Percentiles rank a stretch among this genome's conserved stretches.
Evolutionary conservation across 139 green algal species (phyloP).

Genomic region (Edaphochlamys debaryana): DNA sequence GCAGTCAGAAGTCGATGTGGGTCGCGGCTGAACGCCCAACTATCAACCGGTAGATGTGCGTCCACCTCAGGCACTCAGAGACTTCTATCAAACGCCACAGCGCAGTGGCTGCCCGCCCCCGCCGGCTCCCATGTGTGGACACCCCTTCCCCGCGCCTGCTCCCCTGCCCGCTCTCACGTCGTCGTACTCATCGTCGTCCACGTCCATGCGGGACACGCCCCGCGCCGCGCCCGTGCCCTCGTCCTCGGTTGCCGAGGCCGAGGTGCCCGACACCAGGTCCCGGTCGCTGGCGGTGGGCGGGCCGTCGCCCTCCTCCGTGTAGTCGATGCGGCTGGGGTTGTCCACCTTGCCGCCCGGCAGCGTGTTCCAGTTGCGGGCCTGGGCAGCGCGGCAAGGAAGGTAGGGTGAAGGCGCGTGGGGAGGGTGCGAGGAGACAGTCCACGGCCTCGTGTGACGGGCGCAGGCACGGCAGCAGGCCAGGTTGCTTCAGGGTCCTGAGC

Average conservation of each 20-base stretch:
- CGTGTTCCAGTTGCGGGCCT: constrained; percentile 54
- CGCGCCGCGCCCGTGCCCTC: background rate
- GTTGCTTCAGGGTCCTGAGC: too few relatives aligned
- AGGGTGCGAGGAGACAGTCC: too few relatives aligned
- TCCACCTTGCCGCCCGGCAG: constrained; percentile 29
- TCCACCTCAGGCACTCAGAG: too few relatives aligned
- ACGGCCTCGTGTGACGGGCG: too few relatives aligned
- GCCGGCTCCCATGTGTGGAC: too few relatives aligned
- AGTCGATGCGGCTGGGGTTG: constrained; percentile 51
- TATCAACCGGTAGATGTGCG: too few relatives aligned
- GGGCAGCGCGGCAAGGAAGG: background rate
- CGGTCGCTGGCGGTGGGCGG: constrained; percentile 1
- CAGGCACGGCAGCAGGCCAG: too few relatives aligned
- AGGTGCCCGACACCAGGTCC: constrained; percentile 25
- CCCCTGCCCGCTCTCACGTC: constrained; percentile 30
- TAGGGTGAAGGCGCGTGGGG: background rate
- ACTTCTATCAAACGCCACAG: too few relatives aligned
- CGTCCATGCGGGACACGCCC: constrained; percentile 58
- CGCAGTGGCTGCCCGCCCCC: too few relatives aligned
- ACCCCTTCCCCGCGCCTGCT: too few relatives aligned
- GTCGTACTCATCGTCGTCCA: constrained; percentile 56
- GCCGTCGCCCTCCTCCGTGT: constrained; percentile 41
- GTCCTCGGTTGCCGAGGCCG: constrained; percentile 23
- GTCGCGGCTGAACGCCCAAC: too few relatives aligned
- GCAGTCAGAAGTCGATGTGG: too few relatives aligned